Evolutionary conservation across 345 rosid species (phyloP).

Genomic region (Gossypioides kirkii): DNA sequence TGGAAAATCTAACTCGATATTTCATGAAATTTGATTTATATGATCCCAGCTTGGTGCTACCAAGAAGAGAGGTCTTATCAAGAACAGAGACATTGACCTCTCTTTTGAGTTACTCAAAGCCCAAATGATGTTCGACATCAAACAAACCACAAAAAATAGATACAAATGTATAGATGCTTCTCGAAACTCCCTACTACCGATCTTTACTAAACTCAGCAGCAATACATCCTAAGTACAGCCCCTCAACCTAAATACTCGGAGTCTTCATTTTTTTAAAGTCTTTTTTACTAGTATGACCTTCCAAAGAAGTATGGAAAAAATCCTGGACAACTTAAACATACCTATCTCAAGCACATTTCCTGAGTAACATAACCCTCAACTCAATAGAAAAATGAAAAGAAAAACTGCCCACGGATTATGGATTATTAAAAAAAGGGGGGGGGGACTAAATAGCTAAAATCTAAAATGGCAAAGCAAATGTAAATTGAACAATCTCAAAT

Average conservation of each 20-base stretch:
- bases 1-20: neutral
- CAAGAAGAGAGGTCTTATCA: neutral
- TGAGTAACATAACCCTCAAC: neutral
- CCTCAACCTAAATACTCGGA: neutral
- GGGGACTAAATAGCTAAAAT: neutral
- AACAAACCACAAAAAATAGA: neutral
- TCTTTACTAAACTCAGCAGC: neutral
- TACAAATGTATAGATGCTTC: too few relatives aligned
- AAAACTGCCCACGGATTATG: neutral
- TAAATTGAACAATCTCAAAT: slow-evolving; percentile 4
- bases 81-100: neutral
- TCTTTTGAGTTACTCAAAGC: neutral
- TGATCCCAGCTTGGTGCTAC: neutral
- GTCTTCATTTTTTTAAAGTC: neutral
- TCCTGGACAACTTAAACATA: neutral
- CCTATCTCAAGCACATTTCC: neutral
- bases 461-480: neutral
- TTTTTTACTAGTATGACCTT: neutral
- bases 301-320: neutral
- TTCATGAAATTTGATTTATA: neutral
- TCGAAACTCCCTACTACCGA: neutral
- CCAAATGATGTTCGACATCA: too few relatives aligned
- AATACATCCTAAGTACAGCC: neutral
- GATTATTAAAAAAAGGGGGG: neutral
- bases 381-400: slow-evolving; percentile 1